These are phyloP conservation scores for Metarhizium humberi DNA, from an alignment of 2,329 filamentous ascomycete genomes.

Conservation along the genomic window DNA sequence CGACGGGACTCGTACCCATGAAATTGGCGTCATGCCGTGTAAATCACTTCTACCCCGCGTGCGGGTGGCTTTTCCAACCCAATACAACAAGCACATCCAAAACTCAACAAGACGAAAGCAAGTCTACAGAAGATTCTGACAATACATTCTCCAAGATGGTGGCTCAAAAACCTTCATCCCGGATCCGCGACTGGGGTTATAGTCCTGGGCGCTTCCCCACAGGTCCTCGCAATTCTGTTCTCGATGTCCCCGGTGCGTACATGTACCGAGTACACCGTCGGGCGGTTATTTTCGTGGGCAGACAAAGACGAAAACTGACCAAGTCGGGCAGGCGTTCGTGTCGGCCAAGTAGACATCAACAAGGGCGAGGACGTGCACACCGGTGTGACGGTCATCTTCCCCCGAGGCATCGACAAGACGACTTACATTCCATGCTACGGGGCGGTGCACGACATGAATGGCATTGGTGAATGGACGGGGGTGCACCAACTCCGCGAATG, in stretches of 20 bases:
- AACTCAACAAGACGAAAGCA: too few relatives aligned
- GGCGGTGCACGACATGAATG: background rate
- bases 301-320: background rate
- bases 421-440: background rate
- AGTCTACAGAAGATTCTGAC: too few relatives aligned
- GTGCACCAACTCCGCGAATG: background rate
- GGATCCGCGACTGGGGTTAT: slow-evolving; percentile 2
- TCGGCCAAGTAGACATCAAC: background rate
- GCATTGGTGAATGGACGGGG: background rate
- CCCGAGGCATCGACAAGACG: background rate
- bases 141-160: background rate
- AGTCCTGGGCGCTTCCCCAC: background rate
- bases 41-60: too few relatives aligned
- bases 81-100: too few relatives aligned
- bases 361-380: background rate
- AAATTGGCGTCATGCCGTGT: too few relatives aligned
- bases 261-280: background rate
- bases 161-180: background rate
- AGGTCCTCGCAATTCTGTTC: slow-evolving; percentile 1
- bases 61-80: too few relatives aligned
- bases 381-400: background rate
- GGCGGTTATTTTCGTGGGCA: background rate
- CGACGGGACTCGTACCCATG: too few relatives aligned
- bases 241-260: background rate
- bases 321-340: background rate